Base-by-base conservation (phyloP, 768 basidiomycete genomes). In the Serpula lacrymans region DNA sequence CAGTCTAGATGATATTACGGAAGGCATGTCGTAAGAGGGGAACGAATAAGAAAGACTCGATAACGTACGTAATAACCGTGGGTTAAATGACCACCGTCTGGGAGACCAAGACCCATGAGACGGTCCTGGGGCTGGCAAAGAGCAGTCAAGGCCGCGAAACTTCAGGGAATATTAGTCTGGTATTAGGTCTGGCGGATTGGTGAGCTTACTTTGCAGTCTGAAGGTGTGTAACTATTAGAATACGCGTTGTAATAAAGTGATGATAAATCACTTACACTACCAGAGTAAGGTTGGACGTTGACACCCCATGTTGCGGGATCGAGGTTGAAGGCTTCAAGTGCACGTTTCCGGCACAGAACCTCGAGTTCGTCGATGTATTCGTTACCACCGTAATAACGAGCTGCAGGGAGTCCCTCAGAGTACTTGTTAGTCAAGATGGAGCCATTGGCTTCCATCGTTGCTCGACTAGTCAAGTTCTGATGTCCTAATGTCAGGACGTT, bases 381-480 rank as follows among this genome's bases (percentile, higher is more conserved):
- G 71, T 98, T 99, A 43, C 95, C 95, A 55, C 92, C 93, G 53
- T 95, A 97, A 70, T 96, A 96, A 43, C 94, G 84, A 32, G 93
- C 94, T 41, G 80, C 82, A n/a, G 96, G 96, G 34, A 98, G 89
- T 74, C 96, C 96, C 69, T 98, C 96, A 16, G 96, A 98, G 75
- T 96, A 96, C 71, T 97, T 98, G 82, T 96, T 96, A 62, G 95
- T 97, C 60, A 98, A 66, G 62, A 99, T 94, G 41, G 95, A 97
- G 36, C 96, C 96, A 68, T 97, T 97, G 49, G 94, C 95, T 68
- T 98, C 89, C 86, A 98, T 94, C 38, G 89, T 84, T 18, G 95
- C 92, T 55, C 81, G 77, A 54, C 91, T 92, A 44, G 96, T 98
- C 76, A 99, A 70, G 73, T 98, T 98, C 95, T 95, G 9, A 29